Conservation (phyloP, 1,284 basidiomycete genomes). For the Fomitopsis pinicola region DNA sequence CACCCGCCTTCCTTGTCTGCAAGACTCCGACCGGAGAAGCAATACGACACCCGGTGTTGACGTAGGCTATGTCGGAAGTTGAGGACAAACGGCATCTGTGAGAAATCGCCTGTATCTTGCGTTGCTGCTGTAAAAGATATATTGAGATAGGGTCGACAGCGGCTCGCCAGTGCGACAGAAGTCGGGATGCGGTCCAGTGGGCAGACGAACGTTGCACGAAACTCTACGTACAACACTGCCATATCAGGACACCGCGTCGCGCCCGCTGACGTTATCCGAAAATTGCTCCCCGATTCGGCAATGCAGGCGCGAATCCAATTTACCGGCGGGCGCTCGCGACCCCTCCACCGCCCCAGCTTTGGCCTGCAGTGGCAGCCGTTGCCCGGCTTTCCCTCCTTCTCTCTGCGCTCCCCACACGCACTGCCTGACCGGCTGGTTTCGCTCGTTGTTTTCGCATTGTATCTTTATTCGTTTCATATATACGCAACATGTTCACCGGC, state of each 20-base stretch:
- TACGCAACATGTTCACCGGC: constrained; percentile 61
- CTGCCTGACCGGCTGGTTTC: constrained; percentile 11
- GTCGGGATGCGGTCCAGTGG: background rate
- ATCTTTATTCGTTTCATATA: constrained; percentile 27
- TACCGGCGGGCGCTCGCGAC: constrained; percentile 1
- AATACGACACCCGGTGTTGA: background rate
- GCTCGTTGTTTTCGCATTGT: constrained; percentile 19
- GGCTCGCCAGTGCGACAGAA: too few species aligned
- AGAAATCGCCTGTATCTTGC: background rate
- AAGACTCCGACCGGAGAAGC: background rate
- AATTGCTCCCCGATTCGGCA: background rate
- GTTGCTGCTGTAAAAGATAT: background rate
- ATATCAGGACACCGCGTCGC: background rate
- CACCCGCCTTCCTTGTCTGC: background rate
- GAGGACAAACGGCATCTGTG: background rate
- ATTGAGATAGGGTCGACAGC: background rate
- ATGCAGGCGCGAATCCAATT: background rate
- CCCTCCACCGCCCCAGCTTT: background rate
- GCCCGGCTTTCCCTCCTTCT: constrained; percentile 7
- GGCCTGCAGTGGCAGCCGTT: constrained; percentile 1
- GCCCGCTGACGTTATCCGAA: background rate
- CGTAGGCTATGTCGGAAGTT: background rate
- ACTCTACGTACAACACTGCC: background rate
- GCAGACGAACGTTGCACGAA: background rate
- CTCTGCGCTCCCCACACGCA: constrained; percentile 1